Percentiles rank a stretch among this genome's conserved stretches.
Conservation (phyloP, 1,284 basidiomycete genomes). For the Porodaedalea pini region DNA sequence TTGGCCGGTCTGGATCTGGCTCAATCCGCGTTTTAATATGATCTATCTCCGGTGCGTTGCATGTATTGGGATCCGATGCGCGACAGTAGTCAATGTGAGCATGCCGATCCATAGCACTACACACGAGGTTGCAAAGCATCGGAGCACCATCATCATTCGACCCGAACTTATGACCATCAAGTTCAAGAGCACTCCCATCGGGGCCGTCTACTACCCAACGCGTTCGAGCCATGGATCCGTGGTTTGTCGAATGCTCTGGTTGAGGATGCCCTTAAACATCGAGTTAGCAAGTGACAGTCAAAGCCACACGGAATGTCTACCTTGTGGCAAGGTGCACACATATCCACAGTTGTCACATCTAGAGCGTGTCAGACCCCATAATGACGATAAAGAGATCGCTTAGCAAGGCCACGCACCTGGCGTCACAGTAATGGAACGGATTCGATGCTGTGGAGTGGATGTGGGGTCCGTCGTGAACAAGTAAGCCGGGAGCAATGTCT, state of each 20-base stretch:
- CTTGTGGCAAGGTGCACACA: slow-evolving; percentile 53
- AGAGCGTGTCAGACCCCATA: background rate
- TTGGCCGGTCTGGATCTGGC: slow-evolving; percentile 43
- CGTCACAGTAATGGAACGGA: slow-evolving; percentile 49
- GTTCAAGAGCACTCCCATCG: slow-evolving; percentile 43
- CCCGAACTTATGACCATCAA: slow-evolving; percentile 53
- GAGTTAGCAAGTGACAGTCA: background rate
- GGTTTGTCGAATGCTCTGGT: slow-evolving; percentile 56
- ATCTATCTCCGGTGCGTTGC: slow-evolving; percentile 41
- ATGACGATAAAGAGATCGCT: background rate
- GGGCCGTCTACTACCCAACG: slow-evolving; percentile 54
- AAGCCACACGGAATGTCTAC: slow-evolving; percentile 29
- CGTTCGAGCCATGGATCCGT: slow-evolving; percentile 59
- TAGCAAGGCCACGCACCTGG: slow-evolving; percentile 31
- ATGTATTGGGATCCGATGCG: slow-evolving; percentile 33
- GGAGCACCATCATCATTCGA: slow-evolving; percentile 59
- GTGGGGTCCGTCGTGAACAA: slow-evolving; percentile 45
- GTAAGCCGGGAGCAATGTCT: slow-evolving; percentile 40
- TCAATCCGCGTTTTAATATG: slow-evolving; percentile 43
- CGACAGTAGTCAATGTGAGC: slow-evolving; percentile 57
- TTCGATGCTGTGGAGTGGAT: slow-evolving; percentile 41
- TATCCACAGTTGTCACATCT: slow-evolving; percentile 57
- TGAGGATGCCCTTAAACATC: slow-evolving; percentile 57
- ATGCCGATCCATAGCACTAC: slow-evolving; percentile 51
- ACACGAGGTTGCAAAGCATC: slow-evolving; percentile 60